phyloP scores from a whole-genome alignment of 1,284 basidiomycete species.

The Cryptococcus depauperatus region DNA sequence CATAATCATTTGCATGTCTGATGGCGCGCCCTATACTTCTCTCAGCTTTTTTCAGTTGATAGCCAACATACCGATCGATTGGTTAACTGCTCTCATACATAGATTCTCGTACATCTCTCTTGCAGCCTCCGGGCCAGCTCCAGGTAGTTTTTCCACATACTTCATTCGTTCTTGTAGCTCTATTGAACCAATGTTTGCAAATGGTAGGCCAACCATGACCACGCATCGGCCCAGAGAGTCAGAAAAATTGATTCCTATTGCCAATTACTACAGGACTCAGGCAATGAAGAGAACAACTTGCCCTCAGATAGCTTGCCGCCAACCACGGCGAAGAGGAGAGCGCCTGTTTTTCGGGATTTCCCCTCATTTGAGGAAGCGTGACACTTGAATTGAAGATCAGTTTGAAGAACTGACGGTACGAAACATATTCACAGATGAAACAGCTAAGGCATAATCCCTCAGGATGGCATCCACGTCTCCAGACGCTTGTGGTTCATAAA shows the following conservation, averaged over 20 bases:
- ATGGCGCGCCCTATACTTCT: constrained; percentile 67
- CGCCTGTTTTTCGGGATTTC: constrained; percentile 49
- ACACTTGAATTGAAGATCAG: constrained; percentile 3
- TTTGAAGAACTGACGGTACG: constrained; percentile 50
- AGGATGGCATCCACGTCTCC: constrained; percentile 69
- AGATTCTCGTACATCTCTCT: constrained; percentile 72
- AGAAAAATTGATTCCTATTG: constrained; percentile 79
- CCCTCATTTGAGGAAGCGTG: constrained; percentile 5
- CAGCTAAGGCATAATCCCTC: constrained; percentile 63
- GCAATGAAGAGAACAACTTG: constrained; percentile 1
- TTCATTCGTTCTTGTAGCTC: constrained; percentile 87
- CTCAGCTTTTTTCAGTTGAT: constrained; percentile 2
- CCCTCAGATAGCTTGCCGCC: constrained; percentile 94
- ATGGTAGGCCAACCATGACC: constrained; percentile 84
- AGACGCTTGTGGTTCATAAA: constrained; percentile 76
- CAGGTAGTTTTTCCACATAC: constrained; percentile 55
- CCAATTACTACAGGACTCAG: not conserved
- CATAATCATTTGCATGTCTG: constrained; percentile 78
- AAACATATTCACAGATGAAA: constrained; percentile 31
- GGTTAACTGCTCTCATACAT: constrained; percentile 95
- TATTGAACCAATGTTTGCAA: constrained; percentile 80
- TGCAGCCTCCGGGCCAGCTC: constrained; percentile 61
- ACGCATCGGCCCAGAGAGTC: constrained; percentile 83
- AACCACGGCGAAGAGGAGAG: constrained; percentile 82
- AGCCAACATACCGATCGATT: constrained; percentile 71